These are phyloP conservation scores for Pythium folliculosum DNA, from an alignment of 352 stramenopile species.

Conservation along the genomic window DNA sequence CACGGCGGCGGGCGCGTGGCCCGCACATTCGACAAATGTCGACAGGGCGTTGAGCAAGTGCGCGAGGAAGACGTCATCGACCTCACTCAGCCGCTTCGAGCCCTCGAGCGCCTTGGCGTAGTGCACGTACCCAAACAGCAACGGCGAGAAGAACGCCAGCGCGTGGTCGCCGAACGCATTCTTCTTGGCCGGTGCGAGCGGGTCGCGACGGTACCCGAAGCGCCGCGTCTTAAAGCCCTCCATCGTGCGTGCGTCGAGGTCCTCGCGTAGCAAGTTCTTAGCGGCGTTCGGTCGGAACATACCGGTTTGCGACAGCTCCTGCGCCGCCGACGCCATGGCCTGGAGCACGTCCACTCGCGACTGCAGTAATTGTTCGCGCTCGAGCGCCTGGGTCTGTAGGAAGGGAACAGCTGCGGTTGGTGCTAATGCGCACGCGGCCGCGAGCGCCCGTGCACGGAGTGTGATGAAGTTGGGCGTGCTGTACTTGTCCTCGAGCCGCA, in stretches of 20 bases:
- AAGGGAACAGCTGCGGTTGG: slow-evolving; percentile 50
- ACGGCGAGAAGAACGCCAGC: slow-evolving; percentile 70
- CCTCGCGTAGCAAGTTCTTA: slow-evolving; percentile 52
- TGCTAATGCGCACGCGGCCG: slow-evolving; percentile 48
- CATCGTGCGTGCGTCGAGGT: slow-evolving; percentile 48
- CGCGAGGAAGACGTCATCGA: slow-evolving; percentile 71
- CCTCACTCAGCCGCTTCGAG: slow-evolving; percentile 37
- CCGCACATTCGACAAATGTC: slow-evolving; percentile 68
- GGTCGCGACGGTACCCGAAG: slow-evolving; percentile 69
- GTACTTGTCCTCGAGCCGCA: slow-evolving; percentile 79
- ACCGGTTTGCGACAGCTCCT: slow-evolving; percentile 68
- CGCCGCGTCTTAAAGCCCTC: slow-evolving; percentile 62
- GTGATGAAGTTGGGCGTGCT: slow-evolving; percentile 54
- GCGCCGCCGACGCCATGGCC: slow-evolving; percentile 51
- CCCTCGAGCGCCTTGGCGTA: slow-evolving; percentile 43
- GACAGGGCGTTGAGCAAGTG: slow-evolving; percentile 70
- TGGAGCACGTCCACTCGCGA: slow-evolving; percentile 68
- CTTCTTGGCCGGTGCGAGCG: slow-evolving; percentile 43
- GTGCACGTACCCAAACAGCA: slow-evolving; percentile 72
- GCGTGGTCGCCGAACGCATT: slow-evolving; percentile 69
- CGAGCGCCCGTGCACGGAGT: slow-evolving; percentile 49
- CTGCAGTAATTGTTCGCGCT: slow-evolving; percentile 76
- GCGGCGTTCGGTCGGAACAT: slow-evolving; percentile 26
- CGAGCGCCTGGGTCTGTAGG: slow-evolving; percentile 61
- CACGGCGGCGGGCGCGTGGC: slow-evolving; percentile 54